A percentile compares a stretch with the other conserved stretches of the same genome.
Conservation (phyloP, 805 yeast species). For the Lipomyces sp. region DNA sequence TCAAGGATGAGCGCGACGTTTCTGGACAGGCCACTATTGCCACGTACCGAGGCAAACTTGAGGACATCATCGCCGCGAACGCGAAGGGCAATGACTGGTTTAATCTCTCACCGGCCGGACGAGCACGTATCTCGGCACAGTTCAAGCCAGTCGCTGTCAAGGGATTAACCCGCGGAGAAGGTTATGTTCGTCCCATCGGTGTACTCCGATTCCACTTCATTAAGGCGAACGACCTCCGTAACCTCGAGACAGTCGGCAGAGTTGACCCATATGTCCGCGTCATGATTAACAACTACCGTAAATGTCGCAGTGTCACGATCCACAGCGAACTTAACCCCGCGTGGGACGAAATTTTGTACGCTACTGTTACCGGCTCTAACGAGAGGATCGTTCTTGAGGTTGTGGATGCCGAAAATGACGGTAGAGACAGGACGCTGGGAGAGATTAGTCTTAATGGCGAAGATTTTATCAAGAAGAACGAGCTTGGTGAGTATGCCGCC, state of each 20-base stretch:
- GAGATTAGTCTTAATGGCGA: conserved; percentile 70
- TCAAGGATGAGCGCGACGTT: conserved; percentile 66
- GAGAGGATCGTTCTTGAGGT: conserved; percentile 85
- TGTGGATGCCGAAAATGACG: conserved; percentile 82
- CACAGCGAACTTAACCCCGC: conserved; percentile 75
- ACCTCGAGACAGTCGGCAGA: conserved; percentile 86
- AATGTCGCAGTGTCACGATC: conserved; percentile 73
- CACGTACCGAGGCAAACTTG: conserved; percentile 55
- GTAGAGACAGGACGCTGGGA: conserved; percentile 89
- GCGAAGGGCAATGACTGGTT: conserved; percentile 81
- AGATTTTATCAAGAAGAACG: conserved; percentile 66
- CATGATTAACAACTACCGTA: conserved; percentile 73
- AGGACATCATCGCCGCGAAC: conserved; percentile 73
- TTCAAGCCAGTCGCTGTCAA: conserved; percentile 87
- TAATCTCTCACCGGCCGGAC: conserved; percentile 73
- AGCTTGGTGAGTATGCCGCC: conserved; percentile 66
- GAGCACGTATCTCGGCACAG: conserved; percentile 65
- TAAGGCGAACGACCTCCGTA: conserved; percentile 74
- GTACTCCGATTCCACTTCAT: conserved; percentile 73
- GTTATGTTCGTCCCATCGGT: conserved; percentile 95
- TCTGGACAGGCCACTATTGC: conserved; percentile 64
- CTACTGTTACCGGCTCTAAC: conserved; percentile 79
- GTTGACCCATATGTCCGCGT: conserved; percentile 90
- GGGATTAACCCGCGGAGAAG: conserved; percentile 68
- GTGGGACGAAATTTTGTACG: conserved; percentile 82